These are phyloP conservation scores for Coniella vitis DNA, from an alignment of 2,329 filamentous ascomycete species.

Conservation along the genomic window DNA sequence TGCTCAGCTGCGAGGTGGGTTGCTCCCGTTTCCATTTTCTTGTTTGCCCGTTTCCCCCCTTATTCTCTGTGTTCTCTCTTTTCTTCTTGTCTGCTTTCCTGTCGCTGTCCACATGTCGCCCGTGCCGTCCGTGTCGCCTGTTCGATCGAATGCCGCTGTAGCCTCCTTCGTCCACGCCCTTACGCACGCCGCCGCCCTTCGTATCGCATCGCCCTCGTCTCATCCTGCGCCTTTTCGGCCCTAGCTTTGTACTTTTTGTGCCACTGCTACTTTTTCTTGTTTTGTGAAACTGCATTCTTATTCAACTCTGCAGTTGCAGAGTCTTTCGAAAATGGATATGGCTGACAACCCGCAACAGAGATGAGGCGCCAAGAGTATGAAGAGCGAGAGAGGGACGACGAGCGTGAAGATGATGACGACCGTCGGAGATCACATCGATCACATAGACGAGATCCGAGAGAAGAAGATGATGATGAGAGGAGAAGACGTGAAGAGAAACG, in stretches of 20 bases:
- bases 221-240: slow-evolving; percentile 6
- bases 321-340: slow-evolving; percentile 12
- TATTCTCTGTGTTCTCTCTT: not conserved
- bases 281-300: slow-evolving; percentile 5
- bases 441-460: slow-evolving; percentile 24
- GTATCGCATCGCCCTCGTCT: slow-evolving; percentile 10
- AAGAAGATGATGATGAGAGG: slow-evolving; percentile 27
- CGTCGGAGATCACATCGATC: slow-evolving; percentile 21
- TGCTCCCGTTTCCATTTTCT: slow-evolving; percentile 15
- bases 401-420: slow-evolving; percentile 25
- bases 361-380: slow-evolving; percentile 36
- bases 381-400: slow-evolving; percentile 14
- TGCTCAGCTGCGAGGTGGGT: slow-evolving; percentile 69
- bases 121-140: slow-evolving; percentile 15
- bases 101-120: slow-evolving; percentile 7
- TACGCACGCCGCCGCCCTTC: slow-evolving; percentile 12
- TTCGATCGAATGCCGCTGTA: slow-evolving; percentile 13
- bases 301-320: slow-evolving; percentile 12
- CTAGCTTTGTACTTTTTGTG: slow-evolving; percentile 10
- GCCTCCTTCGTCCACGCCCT: slow-evolving; percentile 10
- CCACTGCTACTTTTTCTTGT: slow-evolving; percentile 10
- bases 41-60: slow-evolving; percentile 6
- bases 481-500: slow-evolving; percentile 29
- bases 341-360: slow-evolving; percentile 25
- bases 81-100: not conserved